Evolutionary conservation across 164 flowering plant species (phyloP).

Genomic region (Saururus chinensis): DNA sequence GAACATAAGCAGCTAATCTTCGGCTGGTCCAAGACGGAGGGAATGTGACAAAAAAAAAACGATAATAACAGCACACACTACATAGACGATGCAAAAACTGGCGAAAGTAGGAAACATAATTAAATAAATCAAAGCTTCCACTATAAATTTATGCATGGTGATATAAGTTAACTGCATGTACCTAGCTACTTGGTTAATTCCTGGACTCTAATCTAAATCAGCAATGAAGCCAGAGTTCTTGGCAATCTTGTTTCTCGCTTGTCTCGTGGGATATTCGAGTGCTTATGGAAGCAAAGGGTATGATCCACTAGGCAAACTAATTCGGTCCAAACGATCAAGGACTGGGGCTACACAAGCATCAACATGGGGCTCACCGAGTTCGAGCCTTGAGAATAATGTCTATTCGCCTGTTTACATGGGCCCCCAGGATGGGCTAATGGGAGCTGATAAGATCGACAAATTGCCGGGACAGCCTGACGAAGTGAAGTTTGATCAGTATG

Average conservation of each 20-base stretch:
- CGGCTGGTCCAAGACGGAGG: too few species aligned
- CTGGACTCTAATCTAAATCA: not conserved
- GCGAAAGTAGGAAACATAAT: too few species aligned
- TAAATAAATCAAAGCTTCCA: too few species aligned
- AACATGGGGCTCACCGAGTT: not conserved
- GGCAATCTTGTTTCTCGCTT: not conserved
- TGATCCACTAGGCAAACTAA: not conserved
- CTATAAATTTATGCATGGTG: too few species aligned
- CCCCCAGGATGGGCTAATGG: conserved; percentile 25
- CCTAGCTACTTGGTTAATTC: too few species aligned
- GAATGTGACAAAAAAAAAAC: too few species aligned
- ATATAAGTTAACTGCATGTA: too few species aligned
- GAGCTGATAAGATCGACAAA: conserved; percentile 24
- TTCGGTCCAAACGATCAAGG: not conserved
- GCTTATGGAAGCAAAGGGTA: not conserved
- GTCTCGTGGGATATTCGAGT: not conserved
- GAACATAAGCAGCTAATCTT: too few species aligned
- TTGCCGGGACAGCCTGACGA: conserved; percentile 49
- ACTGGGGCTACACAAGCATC: not conserved
- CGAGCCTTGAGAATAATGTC: not conserved
- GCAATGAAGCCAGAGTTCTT: not conserved
- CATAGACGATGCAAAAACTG: too few species aligned
- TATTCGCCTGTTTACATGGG: conserved; percentile 5
- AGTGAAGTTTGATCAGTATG: conserved; percentile 45
- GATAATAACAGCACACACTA: too few species aligned